Base-by-base conservation (phyloP, 148 eudicot genomes). In the Oxyria digyna region DNA sequence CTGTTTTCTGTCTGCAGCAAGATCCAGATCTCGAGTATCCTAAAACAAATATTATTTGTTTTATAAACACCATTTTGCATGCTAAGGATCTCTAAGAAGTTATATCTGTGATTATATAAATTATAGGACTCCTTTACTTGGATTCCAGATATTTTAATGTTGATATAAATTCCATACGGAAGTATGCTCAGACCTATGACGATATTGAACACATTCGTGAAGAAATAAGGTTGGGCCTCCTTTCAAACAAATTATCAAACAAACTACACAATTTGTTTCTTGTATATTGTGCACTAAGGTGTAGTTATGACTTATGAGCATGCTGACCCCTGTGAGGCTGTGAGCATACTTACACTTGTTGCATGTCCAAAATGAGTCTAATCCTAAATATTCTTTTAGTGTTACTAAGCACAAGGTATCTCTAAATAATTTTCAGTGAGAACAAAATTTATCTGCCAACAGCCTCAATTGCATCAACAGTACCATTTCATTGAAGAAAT, bases 1-100 rank as follows among this genome's bases (percentile, higher is more conserved):
- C 98, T 42, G 81, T 93, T 66, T 93, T 83, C 77, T 93, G 98
- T 80, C 86, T 93, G 74, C 98, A 93, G 70, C 85, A 87, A 78
- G 87, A 93, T 80, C 76, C 98, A 50, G 98, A 93, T 81, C 91
- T 93, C 46, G 83, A 86, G 98, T 93, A 93, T 89, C 96, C 96
- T 54, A 67, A 45, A 62, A 26, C 32, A 52, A 43, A 24, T 24
- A 27, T 59, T 50, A 21, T 63, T 67, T 41, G 43, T 27, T 6
- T 62, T 62, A 27, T 62, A 32, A 15, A 49, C 26, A 20, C 3
- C 10, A 49, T 49, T 49, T 49, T 18, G 55, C 26, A 43, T 43
- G 49, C 49, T 43, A 43, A 43, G n/a, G n/a, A 13, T 43, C 17
- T 43, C 3, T 43, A 43, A 3, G 49, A 2, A 43, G 4, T 43